A percentile compares a stretch with the other conserved stretches of the same genome.
Evolutionary conservation across 768 basidiomycete genomes (phyloP).

Genomic region (Collybia sordida): DNA sequence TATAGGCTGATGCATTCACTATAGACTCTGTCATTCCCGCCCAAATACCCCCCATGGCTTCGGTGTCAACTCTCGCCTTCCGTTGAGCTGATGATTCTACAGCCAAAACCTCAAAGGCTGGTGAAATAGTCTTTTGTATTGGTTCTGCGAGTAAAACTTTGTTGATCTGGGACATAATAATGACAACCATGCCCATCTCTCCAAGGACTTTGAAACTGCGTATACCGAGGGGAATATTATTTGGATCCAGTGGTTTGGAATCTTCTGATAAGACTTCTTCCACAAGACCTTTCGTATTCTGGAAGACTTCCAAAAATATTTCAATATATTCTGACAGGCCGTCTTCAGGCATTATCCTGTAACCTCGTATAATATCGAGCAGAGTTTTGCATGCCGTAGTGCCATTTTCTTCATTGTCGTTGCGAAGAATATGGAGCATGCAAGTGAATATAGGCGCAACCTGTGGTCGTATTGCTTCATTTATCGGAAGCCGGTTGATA

Average conservation of each 20-base stretch:
- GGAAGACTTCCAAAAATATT: conserved; percentile 76
- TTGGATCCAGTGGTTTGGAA: conserved; percentile 54
- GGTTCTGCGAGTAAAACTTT: conserved; percentile 61
- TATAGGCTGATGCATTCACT: conserved; percentile 69
- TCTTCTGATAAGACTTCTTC: conserved; percentile 72
- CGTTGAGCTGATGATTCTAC: conserved; percentile 82
- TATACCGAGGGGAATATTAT: conserved; percentile 63
- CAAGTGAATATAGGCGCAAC: conserved; percentile 68
- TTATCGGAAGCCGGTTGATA: conserved; percentile 81
- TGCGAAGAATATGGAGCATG: conserved; percentile 79
- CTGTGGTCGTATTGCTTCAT: conserved; percentile 74
- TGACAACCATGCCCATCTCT: conserved; percentile 91
- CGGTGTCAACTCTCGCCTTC: conserved; percentile 71
- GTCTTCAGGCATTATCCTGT: conserved; percentile 70
- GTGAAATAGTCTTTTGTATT: conserved; percentile 67
- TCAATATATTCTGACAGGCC: conserved; percentile 76
- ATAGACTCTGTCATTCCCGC: conserved; percentile 79
- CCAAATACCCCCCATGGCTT: conserved; percentile 82
- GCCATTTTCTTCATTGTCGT: conserved; percentile 97
- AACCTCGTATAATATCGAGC: conserved; percentile 83
- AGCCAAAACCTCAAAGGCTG: conserved; percentile 78
- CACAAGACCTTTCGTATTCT: conserved; percentile 71
- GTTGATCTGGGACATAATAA: conserved; percentile 85
- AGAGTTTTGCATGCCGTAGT: conserved; percentile 87
- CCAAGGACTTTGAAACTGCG: conserved; percentile 92